These are phyloP conservation scores for Suillus plorans DNA, from an alignment of 768 basidiomycete genomes.

Conservation along the genomic window DNA sequence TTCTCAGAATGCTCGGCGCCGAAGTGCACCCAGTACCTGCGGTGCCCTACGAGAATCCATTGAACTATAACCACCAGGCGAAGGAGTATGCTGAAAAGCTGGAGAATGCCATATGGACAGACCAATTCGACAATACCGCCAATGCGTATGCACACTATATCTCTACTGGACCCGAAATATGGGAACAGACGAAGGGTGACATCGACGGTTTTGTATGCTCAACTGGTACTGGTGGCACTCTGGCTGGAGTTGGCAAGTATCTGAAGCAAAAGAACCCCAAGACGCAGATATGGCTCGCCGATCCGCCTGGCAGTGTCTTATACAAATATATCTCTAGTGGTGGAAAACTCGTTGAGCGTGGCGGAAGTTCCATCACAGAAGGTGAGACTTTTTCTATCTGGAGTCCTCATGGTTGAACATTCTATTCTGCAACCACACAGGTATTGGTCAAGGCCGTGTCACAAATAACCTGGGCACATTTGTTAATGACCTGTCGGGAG, in stretches of 20 bases:
- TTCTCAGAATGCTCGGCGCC: constrained; percentile 95
- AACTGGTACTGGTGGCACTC: constrained; percentile 94
- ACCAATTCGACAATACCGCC: constrained; percentile 97
- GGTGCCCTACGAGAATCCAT: constrained; percentile 92
- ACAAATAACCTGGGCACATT: constrained; percentile 89
- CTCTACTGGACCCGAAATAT: constrained; percentile 96
- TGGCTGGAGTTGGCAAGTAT: constrained; percentile 85
- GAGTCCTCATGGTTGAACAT: constrained; percentile 2
- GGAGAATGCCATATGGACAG: constrained; percentile 89
- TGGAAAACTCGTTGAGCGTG: constrained; percentile 70
- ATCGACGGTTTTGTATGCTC: constrained; percentile 92
- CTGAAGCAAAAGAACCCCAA: constrained; percentile 85
- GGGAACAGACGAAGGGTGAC: constrained; percentile 79
- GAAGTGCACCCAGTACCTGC: constrained; percentile 96
- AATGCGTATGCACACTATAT: constrained; percentile 87
- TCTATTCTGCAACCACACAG: constrained; percentile 37
- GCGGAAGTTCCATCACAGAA: constrained; percentile 90
- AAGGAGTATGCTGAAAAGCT: constrained; percentile 75
- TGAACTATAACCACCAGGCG: constrained; percentile 98
- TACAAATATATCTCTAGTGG: constrained; percentile 81
- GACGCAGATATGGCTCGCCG: constrained; percentile 91
- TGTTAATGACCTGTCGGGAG: constrained; percentile 74
- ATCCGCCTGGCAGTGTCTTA: constrained; percentile 94
- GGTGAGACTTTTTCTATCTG: constrained; percentile 42
- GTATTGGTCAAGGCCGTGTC: constrained; percentile 95